Evolutionary conservation across 768 basidiomycete genomes (phyloP).

Genomic region (Macrolepiota dolichaula): DNA sequence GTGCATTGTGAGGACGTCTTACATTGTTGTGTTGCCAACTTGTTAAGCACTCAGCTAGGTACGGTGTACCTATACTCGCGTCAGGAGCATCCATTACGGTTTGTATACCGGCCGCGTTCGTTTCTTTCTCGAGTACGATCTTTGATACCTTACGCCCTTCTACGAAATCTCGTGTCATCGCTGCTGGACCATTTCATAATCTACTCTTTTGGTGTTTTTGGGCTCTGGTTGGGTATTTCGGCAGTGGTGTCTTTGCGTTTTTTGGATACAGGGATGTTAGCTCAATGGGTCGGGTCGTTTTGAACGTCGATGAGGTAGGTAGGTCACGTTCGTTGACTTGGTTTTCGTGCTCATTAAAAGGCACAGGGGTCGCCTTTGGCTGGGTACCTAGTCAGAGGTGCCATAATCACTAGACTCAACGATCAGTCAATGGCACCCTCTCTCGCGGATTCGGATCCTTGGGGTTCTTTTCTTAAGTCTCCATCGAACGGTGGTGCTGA

Average conservation of each 20-base stretch:
- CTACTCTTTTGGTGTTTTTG: conserved; percentile 54
- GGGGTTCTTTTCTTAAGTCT: conserved; percentile 22
- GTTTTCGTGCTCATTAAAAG: neutral
- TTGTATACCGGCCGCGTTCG: conserved; percentile 72
- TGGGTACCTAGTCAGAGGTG: conserved; percentile 51
- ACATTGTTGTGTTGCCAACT: neutral
- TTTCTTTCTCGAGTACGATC: conserved; percentile 48
- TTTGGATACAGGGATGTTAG: conserved; percentile 55
- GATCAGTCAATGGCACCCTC: conserved; percentile 45
- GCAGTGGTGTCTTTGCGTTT: conserved; percentile 25
- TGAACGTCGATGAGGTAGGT: conserved; percentile 52
- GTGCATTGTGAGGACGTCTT: conserved; percentile 55
- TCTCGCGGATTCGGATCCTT: conserved; percentile 5
- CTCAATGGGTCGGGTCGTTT: conserved; percentile 49
- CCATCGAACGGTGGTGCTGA: conserved; percentile 1
- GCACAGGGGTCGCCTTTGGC: conserved; percentile 58
- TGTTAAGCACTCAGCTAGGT: conserved; percentile 35
- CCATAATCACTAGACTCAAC: conserved; percentile 63
- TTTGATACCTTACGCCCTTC: conserved; percentile 35
- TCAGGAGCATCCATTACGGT: conserved; percentile 60
- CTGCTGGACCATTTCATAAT: conserved; percentile 81
- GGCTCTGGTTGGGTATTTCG: conserved; percentile 29
- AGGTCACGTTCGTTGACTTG: neutral
- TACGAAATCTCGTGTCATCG: conserved; percentile 57
- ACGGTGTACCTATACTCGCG: conserved; percentile 57